Evolutionary conservation across 345 rosid species (phyloP).

Genomic region (Gossypium longicalyx): DNA sequence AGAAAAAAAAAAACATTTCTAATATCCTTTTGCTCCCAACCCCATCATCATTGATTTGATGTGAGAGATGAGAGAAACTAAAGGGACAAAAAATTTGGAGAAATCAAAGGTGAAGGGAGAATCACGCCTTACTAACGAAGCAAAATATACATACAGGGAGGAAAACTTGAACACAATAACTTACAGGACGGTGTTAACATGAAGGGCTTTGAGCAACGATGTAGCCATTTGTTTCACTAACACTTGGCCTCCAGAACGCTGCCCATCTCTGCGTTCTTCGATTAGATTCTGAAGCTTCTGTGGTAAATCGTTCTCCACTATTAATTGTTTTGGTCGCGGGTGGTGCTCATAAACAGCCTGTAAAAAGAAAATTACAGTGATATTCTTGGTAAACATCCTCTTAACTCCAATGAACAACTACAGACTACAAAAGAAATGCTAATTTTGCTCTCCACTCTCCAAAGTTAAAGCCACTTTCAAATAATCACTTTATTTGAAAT

Average conservation of each 20-base stretch:
- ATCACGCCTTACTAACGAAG: conserved; percentile 11
- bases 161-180: conserved; percentile 11
- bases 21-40: not conserved
- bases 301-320: conserved; percentile 91
- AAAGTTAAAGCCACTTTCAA: not conserved
- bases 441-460: not conserved
- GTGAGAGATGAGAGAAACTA: not conserved
- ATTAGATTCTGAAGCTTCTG: conserved; percentile 80
- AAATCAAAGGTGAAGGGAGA: not conserved
- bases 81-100: not conserved
- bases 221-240: conserved; percentile 98
- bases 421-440: not conserved
- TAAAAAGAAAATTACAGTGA: not conserved
- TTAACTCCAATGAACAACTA: not conserved
- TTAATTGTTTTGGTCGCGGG: conserved; percentile 93
- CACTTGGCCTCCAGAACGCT: conserved; percentile 92
- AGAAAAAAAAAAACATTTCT: not conserved
- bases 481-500: not conserved
- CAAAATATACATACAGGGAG: conserved; percentile 18
- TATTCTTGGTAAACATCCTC: not conserved
- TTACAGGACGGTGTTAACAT: conserved; percentile 84
- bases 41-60: not conserved
- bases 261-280: conserved; percentile 93
- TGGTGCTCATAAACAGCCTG: conserved; percentile 99
- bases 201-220: conserved; percentile 89